These are phyloP conservation scores for Aspergillus luchuensis DNA, from an alignment of 2,329 filamentous ascomycete genomes.

Conservation along the genomic window DNA sequence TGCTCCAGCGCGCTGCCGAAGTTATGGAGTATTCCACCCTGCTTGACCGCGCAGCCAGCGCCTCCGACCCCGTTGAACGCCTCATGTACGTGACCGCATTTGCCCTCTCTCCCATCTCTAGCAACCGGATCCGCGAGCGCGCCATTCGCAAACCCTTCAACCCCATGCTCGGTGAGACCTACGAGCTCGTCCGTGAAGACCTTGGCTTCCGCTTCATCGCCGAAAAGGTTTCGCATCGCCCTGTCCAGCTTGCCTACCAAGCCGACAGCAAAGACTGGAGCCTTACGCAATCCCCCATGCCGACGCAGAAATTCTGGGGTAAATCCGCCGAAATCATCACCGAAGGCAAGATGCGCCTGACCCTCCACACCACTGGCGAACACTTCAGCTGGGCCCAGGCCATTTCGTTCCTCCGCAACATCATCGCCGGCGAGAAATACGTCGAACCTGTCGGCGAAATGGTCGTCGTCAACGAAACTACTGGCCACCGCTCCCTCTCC, in stretches of 20 bases:
- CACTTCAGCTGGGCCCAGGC: constrained; percentile 86
- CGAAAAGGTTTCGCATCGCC: constrained; percentile 92
- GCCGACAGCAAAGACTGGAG: constrained; percentile 86
- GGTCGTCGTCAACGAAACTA: constrained; percentile 80
- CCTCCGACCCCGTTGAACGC: constrained; percentile 64
- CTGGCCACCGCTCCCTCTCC: constrained; percentile 77
- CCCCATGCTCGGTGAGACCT: constrained; percentile 93
- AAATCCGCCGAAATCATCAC: constrained; percentile 94
- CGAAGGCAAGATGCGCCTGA: constrained; percentile 79
- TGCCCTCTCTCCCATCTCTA: constrained; percentile 83
- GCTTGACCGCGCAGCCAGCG: constrained; percentile 69
- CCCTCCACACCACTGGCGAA: constrained; percentile 74
- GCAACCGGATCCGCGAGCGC: constrained; percentile 80
- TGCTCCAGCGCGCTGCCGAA: constrained; percentile 86
- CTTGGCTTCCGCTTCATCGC: constrained; percentile 87
- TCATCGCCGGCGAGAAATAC: constrained; percentile 98
- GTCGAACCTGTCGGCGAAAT: constrained; percentile 91
- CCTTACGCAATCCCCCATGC: constrained; percentile 81
- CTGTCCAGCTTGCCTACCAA: constrained; percentile 89
- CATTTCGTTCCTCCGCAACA: constrained; percentile 89
- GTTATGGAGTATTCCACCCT: constrained; percentile 87
- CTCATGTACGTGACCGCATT: constrained; percentile 87
- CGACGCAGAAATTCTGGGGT: constrained; percentile 97
- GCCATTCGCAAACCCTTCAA: constrained; percentile 96
- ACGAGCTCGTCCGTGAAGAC: constrained; percentile 84